Evolutionary conservation across 495 filamentous ascomycete genomes (phyloP), one percentile per base, ranked within the genome.

Genomic region (Penicillium arizonense): DNA sequence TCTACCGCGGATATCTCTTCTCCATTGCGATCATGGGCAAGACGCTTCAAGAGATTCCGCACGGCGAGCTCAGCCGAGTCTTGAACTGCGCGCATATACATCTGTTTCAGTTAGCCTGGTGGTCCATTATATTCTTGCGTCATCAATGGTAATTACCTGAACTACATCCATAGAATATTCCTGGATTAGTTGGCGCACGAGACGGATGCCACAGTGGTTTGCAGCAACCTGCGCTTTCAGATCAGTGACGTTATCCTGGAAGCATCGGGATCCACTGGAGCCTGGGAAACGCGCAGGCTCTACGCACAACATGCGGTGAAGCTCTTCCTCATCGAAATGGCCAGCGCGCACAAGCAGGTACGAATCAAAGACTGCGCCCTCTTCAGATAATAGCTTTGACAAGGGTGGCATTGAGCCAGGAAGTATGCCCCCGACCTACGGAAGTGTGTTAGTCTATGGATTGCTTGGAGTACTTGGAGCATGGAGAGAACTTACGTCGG

Each of bases 371-470:
- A 88, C 82, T 0, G 91, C 90, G 10, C 93, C 93, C 72, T 97
- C 93, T 70, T 97, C 88, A 69, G 74, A 96, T 0, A 97, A 77
- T 61, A 96, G 89, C 9, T 84, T 82, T 7, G 90, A 95, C 58
- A 93, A 81, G 4, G 93, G 93, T 5, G 91, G 92, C 93, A 97
- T 97, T 45, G 88, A 91, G 10, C 90, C 90, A 3, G 90, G 89
- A 4, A 90, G 82, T 52, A 96, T 95, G 16, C 93, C 93, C 14
- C 93, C 93, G 56, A 97, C 23, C 40, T 43, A 42, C 21, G 18
- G 21, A 42, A 24, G 8, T n/a, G 21, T 33, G 35, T 50, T n/a
- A 50, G 38, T 42, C 23, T 28, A 30, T 30, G 4, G 12, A 30
- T 26, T 18, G 18, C 18, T 18, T 18, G 18, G 18, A 18, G 18